Conservation (phyloP, 768 basidiomycete species). For the Hebeloma cylindrosporum region DNA sequence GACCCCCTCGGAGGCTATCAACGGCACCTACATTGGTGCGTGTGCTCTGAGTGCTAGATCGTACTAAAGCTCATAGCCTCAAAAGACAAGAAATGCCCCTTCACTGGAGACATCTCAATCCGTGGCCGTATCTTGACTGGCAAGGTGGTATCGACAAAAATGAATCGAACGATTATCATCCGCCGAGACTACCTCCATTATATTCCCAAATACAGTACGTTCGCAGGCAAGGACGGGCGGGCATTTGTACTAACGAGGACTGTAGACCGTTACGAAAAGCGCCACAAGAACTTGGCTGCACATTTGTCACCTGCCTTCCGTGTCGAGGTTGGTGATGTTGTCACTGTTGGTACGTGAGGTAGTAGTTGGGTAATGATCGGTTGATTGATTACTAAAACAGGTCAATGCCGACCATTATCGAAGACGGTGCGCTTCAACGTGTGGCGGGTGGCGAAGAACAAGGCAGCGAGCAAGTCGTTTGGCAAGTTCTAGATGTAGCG, state of each 20-base stretch:
- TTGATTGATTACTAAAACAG: slow-evolving; percentile 37
- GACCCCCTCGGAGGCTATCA: slow-evolving; percentile 94
- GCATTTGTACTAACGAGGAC: slow-evolving; percentile 10
- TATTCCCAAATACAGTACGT: slow-evolving; percentile 96
- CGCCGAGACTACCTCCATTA: slow-evolving; percentile 94
- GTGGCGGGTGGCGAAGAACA: slow-evolving; percentile 90
- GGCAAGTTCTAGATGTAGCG: slow-evolving; percentile 73
- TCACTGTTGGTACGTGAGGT: slow-evolving; percentile 82
- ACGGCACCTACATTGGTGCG: slow-evolving; percentile 94
- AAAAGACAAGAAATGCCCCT: slow-evolving; percentile 99
- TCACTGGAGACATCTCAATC: slow-evolving; percentile 95
- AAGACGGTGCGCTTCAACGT: slow-evolving; percentile 99
- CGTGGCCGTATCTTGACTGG: slow-evolving; percentile 98
- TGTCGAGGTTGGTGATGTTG: slow-evolving; percentile 89
- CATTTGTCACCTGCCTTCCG: slow-evolving; percentile 99
- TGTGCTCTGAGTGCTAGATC: slow-evolving; percentile 16
- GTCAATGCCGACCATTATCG: slow-evolving; percentile 98
- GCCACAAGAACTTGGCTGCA: slow-evolving; percentile 97
- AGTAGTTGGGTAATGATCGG: neutral
- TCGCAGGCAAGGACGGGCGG: neutral
- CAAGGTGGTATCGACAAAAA: slow-evolving; percentile 97
- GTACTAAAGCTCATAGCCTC: slow-evolving; percentile 1
- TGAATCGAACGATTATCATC: slow-evolving; percentile 98
- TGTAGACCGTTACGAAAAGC: slow-evolving; percentile 94
- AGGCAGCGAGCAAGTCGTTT: slow-evolving; percentile 89